Base-by-base conservation (phyloP, 2,329 filamentous ascomycete species). In the Talaromyces sp. region DNA sequence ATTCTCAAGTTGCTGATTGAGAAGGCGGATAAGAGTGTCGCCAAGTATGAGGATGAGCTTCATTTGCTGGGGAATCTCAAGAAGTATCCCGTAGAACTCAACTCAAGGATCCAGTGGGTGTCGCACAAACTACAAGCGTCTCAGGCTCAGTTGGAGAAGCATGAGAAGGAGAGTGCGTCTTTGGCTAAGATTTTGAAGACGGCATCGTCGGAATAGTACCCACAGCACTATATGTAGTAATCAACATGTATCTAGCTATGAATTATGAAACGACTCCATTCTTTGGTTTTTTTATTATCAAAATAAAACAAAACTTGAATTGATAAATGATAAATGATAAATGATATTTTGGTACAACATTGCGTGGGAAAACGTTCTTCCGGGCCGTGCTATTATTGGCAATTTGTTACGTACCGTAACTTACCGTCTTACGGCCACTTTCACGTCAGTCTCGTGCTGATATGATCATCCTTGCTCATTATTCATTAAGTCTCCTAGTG, bases 1-100 rank as follows among this genome's bases (percentile, higher is more conserved):
- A 81, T 92, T 19, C 69, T 96, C 25, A 82, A 80, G 0, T 88
- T 93, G 71, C 77, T 90, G 61, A 85, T 87, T 27, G 88, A 88
- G 69, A 83, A 85, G 3, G 91, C 96, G 78, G 88, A 82, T 57
- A 85, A 86, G 73, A 87, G 77, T 10, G 91, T 97, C 63, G 87
- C 88, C 47, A 91, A 91, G 75, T 88, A 85, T 52, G 93, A 97
- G 79, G 80, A 81, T 28, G 93, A 98, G 75, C 78, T 98, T 62
- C 81, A 79, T 62, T 71, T 90, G 59, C 75, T 97, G n/a, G 91
- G 85, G 0, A 81, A 82, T 22, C 72, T 96, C 67, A 89, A 88
- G 7, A 88, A 83, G 57, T 86, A 90, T 73, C 90, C 92, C 0
- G 76, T 79, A 22, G 88, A 95, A 79, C 80, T 90, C 30, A 79